These are phyloP conservation scores for Raphanus raphanistrum DNA, from an alignment of 345 rosid genomes.

Conservation along the genomic window DNA sequence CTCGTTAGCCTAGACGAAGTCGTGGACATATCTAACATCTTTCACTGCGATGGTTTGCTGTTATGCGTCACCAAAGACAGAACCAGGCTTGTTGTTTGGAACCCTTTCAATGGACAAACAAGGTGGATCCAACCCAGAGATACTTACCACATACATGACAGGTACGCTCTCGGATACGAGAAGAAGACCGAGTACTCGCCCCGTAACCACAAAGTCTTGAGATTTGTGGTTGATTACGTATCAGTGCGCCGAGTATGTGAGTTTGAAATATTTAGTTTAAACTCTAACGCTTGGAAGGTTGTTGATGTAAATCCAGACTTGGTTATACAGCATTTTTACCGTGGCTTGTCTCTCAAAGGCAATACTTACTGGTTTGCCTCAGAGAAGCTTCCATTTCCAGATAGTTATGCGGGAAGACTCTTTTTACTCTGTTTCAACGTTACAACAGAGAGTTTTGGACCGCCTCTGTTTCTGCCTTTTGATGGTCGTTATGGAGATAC, in stretches of 20 bases:
- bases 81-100: too few relatives aligned
- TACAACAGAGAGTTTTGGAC: too few relatives aligned
- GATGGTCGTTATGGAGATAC: too few relatives aligned
- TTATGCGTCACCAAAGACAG: too few relatives aligned
- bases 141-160: too few relatives aligned
- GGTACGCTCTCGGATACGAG: too few relatives aligned
- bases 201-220: neutral
- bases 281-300: neutral
- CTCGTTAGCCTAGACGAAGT: neutral
- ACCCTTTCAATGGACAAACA: too few relatives aligned
- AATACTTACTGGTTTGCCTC: neutral
- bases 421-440: neutral
- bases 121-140: too few relatives aligned
- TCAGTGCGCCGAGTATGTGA: neutral
- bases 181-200: neutral
- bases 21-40: too few relatives aligned
- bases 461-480: too few relatives aligned
- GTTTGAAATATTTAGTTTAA: neutral
- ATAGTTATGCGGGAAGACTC: too few relatives aligned
- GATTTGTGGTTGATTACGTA: neutral
- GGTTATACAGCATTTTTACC: neutral
- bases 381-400: neutral
- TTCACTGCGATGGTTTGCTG: too few relatives aligned
- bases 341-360: neutral
- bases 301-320: neutral